Conservation (phyloP, 2,329 filamentous ascomycete species). For the Phaeosphaeriaceae sp. region DNA sequence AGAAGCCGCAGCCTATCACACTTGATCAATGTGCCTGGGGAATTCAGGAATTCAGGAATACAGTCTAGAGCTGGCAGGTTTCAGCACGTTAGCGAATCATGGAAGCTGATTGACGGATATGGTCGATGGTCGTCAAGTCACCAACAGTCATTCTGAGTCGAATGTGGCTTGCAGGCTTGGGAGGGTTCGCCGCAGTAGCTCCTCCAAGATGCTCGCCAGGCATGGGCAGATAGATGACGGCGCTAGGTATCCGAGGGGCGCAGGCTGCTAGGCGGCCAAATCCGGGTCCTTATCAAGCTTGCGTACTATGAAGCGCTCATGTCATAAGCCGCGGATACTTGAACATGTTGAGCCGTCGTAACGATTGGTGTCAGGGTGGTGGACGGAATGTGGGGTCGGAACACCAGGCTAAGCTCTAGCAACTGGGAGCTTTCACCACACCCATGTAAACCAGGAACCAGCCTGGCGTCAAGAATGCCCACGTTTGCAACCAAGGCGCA, state of each 20-base stretch:
- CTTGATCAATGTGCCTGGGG: conserved; percentile 25
- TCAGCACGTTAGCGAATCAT: conserved; percentile 14
- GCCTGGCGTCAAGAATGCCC: conserved; percentile 40
- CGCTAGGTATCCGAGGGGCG: conserved; percentile 20
- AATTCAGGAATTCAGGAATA: conserved; percentile 1
- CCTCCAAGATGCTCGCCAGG: conserved; percentile 11
- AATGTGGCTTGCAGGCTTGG: conserved; percentile 6
- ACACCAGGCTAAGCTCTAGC: conserved; percentile 13
- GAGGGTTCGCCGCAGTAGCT: conserved; percentile 8
- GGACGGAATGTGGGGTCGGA: conserved; percentile 29
- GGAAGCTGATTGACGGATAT: conserved; percentile 19
- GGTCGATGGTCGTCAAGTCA: conserved; percentile 1
- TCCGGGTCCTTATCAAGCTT: conserved; percentile 36
- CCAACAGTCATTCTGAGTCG: not conserved
- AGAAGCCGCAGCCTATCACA: conserved; percentile 42
- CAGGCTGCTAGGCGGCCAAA: conserved; percentile 27
- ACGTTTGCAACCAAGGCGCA: conserved; percentile 42
- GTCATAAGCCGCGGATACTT: conserved; percentile 25
- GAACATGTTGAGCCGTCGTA: conserved; percentile 29
- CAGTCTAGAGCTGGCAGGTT: not conserved
- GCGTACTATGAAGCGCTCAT: conserved; percentile 27
- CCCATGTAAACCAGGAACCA: conserved; percentile 17
- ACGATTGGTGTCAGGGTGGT: conserved; percentile 32
- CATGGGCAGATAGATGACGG: conserved; percentile 22
- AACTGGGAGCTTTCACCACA: conserved; percentile 13